Percentiles rank a stretch among this genome's conserved stretches.
Evolutionary conservation across 352 stramenopile species (phyloP).

Genomic region (Phytophthora colocasiae): DNA sequence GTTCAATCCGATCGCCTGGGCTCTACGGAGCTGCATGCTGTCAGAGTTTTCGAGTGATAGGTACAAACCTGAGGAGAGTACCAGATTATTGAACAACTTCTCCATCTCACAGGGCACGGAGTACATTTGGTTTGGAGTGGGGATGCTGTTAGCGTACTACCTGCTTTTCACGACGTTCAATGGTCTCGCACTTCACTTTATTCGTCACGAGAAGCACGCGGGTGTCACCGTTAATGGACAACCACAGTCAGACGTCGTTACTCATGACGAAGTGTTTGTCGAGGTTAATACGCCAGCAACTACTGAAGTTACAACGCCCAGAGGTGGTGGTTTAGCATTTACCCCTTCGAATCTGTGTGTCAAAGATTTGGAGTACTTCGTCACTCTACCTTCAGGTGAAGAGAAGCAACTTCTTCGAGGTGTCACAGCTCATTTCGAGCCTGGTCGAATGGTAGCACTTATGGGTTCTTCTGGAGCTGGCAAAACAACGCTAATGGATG

Average conservation of each 20-base stretch:
- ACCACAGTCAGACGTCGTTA: neutral
- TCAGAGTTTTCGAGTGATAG: neutral
- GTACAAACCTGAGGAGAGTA: neutral
- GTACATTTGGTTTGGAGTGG: slow-evolving; percentile 1
- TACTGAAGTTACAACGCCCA: neutral
- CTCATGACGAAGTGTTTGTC: neutral
- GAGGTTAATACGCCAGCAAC: neutral
- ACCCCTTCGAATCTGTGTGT: slow-evolving; percentile 40
- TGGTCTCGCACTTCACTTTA: neutral
- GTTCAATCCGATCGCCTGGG: slow-evolving; percentile 57
- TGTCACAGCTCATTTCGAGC: slow-evolving; percentile 46
- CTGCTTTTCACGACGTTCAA: neutral
- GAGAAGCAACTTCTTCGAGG: slow-evolving; percentile 43
- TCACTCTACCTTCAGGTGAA: slow-evolving; percentile 25
- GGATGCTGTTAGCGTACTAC: neutral
- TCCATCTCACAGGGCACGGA: neutral
- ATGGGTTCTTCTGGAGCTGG: neutral
- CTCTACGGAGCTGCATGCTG: neutral
- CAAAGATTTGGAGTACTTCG: slow-evolving; percentile 16
- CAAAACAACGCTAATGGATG: slow-evolving; percentile 19
- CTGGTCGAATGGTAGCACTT: slow-evolving; percentile 20
- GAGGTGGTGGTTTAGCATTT: slow-evolving; percentile 15
- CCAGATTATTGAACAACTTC: neutral
- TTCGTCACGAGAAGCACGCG: neutral
- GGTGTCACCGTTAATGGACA: neutral